Evolutionary conservation across 2,329 filamentous ascomycete genomes (phyloP).

Genomic region (Cercospora sp.): DNA sequence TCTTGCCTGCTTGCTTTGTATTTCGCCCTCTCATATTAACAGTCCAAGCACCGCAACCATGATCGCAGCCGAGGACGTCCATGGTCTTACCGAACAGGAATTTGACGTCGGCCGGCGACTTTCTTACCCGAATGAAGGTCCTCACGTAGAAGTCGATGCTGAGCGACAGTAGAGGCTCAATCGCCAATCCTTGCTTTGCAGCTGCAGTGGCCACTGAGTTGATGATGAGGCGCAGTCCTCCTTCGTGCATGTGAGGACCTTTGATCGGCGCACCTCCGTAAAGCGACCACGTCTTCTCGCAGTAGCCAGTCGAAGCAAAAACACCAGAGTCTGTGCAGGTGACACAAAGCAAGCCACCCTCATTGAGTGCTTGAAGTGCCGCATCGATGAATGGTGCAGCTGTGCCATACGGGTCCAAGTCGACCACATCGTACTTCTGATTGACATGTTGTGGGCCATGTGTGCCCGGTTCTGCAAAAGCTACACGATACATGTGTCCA

Average conservation of each 20-base stretch:
- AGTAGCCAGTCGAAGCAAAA: constrained; percentile 90
- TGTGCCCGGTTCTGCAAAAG: constrained; percentile 37
- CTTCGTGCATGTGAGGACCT: constrained; percentile 83
- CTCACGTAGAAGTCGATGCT: constrained; percentile 96
- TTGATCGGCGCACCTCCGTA: constrained; percentile 90
- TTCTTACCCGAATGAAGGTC: constrained; percentile 79
- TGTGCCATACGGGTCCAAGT: constrained; percentile 93
- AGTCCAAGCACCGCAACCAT: constrained; percentile 87
- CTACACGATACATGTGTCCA: constrained; percentile 78
- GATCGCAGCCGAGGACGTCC: constrained; percentile 87
- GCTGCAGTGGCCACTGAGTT: constrained; percentile 78
- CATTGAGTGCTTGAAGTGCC: constrained; percentile 80
- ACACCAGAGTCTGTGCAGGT: constrained; percentile 96
- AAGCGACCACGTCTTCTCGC: constrained; percentile 90
- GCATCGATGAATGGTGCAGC: constrained; percentile 91
- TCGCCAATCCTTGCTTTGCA: constrained; percentile 79
- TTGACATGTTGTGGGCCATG: constrained; percentile 42
- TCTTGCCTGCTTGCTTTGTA: constrained; percentile 67
- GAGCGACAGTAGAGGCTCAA: constrained; percentile 87
- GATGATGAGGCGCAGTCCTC: constrained; percentile 80
- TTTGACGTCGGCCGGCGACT: constrained; percentile 82
- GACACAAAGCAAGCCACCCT: constrained; percentile 88
- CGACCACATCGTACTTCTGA: constrained; percentile 82
- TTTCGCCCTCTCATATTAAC: constrained; percentile 76
- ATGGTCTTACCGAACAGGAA: constrained; percentile 89